Conservation (phyloP, 2,329 filamentous ascomycete genomes). For the Neofusicoccum kwambonambiense region DNA sequence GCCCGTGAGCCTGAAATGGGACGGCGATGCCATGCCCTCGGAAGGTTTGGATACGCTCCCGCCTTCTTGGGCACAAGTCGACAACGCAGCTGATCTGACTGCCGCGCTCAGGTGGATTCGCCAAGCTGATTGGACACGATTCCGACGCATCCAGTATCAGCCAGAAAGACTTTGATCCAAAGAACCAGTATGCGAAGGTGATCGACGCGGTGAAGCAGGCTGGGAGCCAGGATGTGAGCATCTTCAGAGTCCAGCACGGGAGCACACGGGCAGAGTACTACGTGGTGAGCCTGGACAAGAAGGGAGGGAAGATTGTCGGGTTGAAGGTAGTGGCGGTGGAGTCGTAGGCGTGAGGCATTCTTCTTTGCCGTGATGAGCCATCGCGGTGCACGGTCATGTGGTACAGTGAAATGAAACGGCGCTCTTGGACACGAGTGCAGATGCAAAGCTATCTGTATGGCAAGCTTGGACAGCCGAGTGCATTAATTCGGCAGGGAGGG, state of each 20-base stretch:
- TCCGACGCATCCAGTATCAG: constrained; percentile 61
- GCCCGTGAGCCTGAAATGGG: constrained; percentile 67
- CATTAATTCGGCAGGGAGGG: background rate
- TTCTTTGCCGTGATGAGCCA: background rate
- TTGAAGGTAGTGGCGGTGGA: constrained; percentile 77
- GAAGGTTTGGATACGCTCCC: constrained; percentile 27
- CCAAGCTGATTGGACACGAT: constrained; percentile 60
- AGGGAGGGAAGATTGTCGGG: constrained; percentile 67
- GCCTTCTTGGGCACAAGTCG: constrained; percentile 26
- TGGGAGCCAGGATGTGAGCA: constrained; percentile 65
- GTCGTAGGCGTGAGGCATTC: constrained; percentile 30
- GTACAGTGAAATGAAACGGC: background rate
- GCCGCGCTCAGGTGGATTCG: constrained; percentile 61
- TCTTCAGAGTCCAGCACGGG: constrained; percentile 68
- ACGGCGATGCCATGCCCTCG: constrained; percentile 56
- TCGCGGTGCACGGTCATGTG: background rate
- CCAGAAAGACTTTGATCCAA: constrained; percentile 69
- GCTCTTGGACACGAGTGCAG: background rate
- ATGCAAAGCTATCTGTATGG: background rate
- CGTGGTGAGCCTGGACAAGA: constrained; percentile 64
- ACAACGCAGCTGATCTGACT: background rate
- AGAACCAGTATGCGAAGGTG: constrained; percentile 67
- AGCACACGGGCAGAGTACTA: constrained; percentile 74
- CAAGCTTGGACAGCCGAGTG: background rate
- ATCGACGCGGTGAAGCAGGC: constrained; percentile 65